phyloP scores from a whole-genome alignment of 257 asterid species.

The Paraleonurus japonicus region DNA sequence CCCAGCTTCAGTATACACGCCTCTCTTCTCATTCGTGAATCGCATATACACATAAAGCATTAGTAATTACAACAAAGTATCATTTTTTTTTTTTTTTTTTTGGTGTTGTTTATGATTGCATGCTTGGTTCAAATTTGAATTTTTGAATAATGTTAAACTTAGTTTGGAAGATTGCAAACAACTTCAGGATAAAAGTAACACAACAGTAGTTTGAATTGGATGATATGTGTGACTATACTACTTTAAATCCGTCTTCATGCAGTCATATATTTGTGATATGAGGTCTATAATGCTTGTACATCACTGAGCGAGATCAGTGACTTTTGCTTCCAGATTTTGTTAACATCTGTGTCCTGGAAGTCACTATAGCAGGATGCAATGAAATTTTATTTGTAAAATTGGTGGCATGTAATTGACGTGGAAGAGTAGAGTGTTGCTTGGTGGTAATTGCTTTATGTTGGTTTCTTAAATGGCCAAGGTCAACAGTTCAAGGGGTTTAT shows the following conservation, averaged over 20 bases:
- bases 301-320: background rate
- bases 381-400: background rate
- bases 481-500: background rate
- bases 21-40: slow-evolving; percentile 8
- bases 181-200: background rate
- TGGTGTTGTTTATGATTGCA: slow-evolving; percentile 1
- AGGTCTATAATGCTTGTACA: slow-evolving; percentile 16
- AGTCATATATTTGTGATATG: background rate
- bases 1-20: background rate
- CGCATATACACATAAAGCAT: too few relatives aligned
- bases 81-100: too few relatives aligned
- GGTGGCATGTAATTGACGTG: background rate
- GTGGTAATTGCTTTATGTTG: background rate
- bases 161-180: slow-evolving; percentile 8
- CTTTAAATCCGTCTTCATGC: background rate
- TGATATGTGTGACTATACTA: background rate
- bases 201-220: background rate
- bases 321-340: background rate
- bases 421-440: slow-evolving; percentile 10
- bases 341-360: background rate
- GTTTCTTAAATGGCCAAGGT: background rate
- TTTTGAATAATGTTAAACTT: background rate
- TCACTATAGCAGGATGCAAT: background rate
- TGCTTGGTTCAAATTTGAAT: background rate
- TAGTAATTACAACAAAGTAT: too few relatives aligned